Evolutionary conservation across 768 basidiomycete species (phyloP).

Genomic region (Candolleomyces eurysporus): DNA sequence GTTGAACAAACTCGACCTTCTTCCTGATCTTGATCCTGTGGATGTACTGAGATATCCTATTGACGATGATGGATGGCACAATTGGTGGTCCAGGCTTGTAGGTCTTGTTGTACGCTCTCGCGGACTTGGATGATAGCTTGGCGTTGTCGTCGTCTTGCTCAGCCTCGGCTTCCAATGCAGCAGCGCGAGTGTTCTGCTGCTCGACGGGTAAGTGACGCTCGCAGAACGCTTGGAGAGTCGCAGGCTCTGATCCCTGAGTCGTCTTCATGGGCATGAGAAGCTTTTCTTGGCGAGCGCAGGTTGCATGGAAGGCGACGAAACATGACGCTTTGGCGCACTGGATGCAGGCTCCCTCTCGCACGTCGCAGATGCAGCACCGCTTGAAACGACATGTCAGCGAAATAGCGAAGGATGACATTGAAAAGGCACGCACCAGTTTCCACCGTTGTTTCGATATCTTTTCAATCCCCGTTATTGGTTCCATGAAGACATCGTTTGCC

Average conservation of each 20-base stretch:
- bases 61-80: conserved; percentile 82
- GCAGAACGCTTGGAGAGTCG: conserved; percentile 77
- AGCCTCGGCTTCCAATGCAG: conserved; percentile 53
- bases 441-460: conserved; percentile 86
- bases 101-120: conserved; percentile 87
- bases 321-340: conserved; percentile 92
- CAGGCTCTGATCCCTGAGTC: conserved; percentile 69
- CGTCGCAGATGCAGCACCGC: conserved; percentile 49
- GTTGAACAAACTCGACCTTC: conserved; percentile 71
- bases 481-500: conserved; percentile 96
- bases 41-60: conserved; percentile 75
- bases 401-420: neutral
- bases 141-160: conserved; percentile 36
- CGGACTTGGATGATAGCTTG: conserved; percentile 64
- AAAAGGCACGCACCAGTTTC: conserved; percentile 71
- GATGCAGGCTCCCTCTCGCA: conserved; percentile 80
- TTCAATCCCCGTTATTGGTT: conserved; percentile 90
- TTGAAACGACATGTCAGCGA: conserved; percentile 16
- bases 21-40: conserved; percentile 67
- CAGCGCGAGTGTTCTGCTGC: conserved; percentile 59
- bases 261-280: conserved; percentile 86
- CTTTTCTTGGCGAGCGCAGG: conserved; percentile 88
- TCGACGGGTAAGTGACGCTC: conserved; percentile 92
- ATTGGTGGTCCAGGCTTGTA: conserved; percentile 93
- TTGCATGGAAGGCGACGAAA: conserved; percentile 91